Conservation (phyloP, 345 rosid genomes). For the Laguncularia racemosa region DNA sequence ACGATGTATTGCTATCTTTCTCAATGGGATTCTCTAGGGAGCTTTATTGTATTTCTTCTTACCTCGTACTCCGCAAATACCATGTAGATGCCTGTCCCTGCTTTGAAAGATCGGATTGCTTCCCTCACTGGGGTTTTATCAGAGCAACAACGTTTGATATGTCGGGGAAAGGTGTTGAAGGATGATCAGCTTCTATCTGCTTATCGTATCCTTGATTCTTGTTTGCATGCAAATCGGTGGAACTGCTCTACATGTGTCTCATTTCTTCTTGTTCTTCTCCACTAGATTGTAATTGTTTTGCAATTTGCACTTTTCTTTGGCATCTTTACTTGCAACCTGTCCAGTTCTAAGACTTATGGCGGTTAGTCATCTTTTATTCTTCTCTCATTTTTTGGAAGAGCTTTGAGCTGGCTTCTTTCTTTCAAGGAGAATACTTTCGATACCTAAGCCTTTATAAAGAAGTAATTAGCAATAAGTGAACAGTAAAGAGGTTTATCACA, state of each 20-base stretch:
- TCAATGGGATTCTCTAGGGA: background rate
- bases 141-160: conserved; percentile 69
- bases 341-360: no score
- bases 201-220: conserved; percentile 59
- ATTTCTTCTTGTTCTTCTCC: background rate
- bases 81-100: conserved; percentile 67
- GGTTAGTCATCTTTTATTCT: no score
- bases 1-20: background rate
- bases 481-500: no score
- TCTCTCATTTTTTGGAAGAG: no score
- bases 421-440: no score
- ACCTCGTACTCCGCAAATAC: conserved; percentile 6
- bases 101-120: conserved; percentile 72
- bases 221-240: background rate
- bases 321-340: no score
- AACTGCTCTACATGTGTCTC: background rate
- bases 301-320: no score
- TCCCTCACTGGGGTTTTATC: conserved; percentile 64
- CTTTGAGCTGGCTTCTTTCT: no score
- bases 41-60: background rate
- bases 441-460: no score
- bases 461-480: no score
- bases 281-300: no score
- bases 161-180: conserved; percentile 76
- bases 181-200: conserved; percentile 84